Evolutionary conservation across 306 rosid genomes (phyloP).

Genomic region (Cucurbita moschata): DNA sequence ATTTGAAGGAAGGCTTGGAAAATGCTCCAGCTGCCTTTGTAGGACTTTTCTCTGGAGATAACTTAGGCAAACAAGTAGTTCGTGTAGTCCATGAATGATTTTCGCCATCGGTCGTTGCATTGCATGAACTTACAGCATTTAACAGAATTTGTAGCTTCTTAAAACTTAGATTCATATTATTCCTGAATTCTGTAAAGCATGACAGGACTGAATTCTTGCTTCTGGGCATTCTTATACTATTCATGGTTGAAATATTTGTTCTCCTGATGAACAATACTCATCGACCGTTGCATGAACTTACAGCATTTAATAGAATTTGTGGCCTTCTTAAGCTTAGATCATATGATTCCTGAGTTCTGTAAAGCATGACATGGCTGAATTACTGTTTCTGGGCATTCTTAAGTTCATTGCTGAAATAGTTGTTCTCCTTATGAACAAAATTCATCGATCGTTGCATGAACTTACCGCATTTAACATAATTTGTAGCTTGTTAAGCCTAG

Average conservation of each 20-base stretch:
- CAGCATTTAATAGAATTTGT: background rate
- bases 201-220: background rate
- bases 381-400: no score
- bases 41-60: conserved; percentile 31
- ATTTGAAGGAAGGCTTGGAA: conserved; percentile 32
- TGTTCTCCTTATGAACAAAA: no score
- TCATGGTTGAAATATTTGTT: background rate
- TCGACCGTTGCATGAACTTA: background rate
- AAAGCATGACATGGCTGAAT: no score
- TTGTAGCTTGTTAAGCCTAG: background rate
- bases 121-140: background rate
- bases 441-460: no score
- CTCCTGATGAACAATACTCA: background rate
- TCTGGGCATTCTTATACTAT: background rate
- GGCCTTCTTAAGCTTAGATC: no score
- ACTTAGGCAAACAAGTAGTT: conserved; percentile 36
- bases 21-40: conserved; percentile 32
- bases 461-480: no score
- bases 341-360: no score
- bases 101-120: background rate
- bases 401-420: background rate
- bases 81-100: conserved; percentile 10
- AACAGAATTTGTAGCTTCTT: background rate
- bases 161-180: background rate
- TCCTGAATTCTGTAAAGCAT: background rate